phyloP scores from a whole-genome alignment of 768 basidiomycete species.

The Tulasnella sp. region DNA sequence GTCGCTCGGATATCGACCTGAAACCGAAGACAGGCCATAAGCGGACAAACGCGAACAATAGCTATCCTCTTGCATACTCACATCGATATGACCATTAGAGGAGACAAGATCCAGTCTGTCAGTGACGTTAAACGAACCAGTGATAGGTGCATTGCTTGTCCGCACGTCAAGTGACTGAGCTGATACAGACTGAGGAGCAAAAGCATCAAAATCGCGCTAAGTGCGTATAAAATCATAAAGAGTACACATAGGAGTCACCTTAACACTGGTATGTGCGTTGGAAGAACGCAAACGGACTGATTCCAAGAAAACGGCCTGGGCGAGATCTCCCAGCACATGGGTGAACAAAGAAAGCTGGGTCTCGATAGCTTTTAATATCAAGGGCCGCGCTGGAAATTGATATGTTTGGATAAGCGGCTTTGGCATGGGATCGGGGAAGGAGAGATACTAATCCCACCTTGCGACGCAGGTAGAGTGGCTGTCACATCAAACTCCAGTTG shows the following conservation, averaged over 20 bases:
- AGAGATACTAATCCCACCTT: not conserved
- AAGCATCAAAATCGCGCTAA: not conserved
- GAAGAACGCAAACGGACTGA: not conserved
- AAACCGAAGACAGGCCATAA: not conserved
- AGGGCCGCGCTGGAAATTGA: not conserved
- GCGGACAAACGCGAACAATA: not conserved
- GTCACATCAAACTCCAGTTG: not conserved
- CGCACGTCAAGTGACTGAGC: not conserved
- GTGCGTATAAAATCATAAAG: not conserved
- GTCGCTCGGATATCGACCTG: not conserved
- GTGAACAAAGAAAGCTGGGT: not conserved
- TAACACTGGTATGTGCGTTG: not conserved
- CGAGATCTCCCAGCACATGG: not conserved
- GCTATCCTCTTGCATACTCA: not conserved
- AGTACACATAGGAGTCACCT: not conserved
- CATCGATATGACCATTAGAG: not conserved
- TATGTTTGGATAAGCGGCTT: not conserved
- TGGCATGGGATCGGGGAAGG: not conserved
- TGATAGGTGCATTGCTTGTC: not conserved
- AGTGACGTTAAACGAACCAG: not conserved
- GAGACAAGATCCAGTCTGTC: not conserved
- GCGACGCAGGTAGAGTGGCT: not conserved
- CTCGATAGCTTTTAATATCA: not conserved
- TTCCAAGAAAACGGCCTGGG: not conserved
- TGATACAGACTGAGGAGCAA: not conserved